Percentiles rank a stretch among this genome's conserved stretches.
Evolutionary conservation across 2,329 filamentous ascomycete species (phyloP).

Genomic region (Diaporthe vaccinii): DNA sequence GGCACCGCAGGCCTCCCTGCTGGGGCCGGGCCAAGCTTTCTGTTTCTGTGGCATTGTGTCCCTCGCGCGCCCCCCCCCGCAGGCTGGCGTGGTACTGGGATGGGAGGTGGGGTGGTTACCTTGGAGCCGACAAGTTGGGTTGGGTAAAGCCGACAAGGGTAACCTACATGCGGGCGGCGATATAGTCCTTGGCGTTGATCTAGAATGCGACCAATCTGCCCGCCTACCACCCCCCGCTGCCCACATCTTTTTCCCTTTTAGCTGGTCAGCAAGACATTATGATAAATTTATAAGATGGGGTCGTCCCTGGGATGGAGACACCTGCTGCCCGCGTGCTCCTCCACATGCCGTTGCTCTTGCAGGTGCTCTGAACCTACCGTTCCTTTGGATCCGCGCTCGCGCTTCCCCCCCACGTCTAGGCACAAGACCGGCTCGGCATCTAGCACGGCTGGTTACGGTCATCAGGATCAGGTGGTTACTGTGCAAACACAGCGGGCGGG

Average conservation of each 20-base stretch:
- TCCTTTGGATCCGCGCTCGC: constrained; percentile 21
- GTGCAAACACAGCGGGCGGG: not conserved
- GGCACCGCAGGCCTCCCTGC: constrained; percentile 20
- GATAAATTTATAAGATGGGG: constrained; percentile 23
- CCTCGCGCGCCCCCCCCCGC: not conserved
- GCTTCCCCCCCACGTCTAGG: constrained; percentile 12
- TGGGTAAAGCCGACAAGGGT: constrained; percentile 21
- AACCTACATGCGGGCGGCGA: constrained; percentile 23
- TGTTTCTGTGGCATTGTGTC: constrained; percentile 21
- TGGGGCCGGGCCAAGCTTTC: constrained; percentile 29
- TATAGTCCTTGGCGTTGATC: constrained; percentile 32
- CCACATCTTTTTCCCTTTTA: not conserved
- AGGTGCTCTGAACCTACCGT: constrained; percentile 20
- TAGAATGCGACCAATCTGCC: constrained; percentile 14
- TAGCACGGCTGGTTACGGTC: not conserved
- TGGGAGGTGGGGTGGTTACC: constrained; percentile 13
- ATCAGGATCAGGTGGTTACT: not conserved
- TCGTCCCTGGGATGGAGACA: constrained; percentile 21
- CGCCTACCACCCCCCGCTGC: not conserved
- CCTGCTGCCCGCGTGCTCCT: not conserved
- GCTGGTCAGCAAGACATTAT: not conserved
- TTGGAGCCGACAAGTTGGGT: constrained; percentile 27
- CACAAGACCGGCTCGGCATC: constrained; percentile 20
- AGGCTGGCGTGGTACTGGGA: not conserved
- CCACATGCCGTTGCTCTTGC: constrained; percentile 21